phyloP scores from a whole-genome alignment of 106 monocot genomes.

The Amphibolis antarctica region DNA sequence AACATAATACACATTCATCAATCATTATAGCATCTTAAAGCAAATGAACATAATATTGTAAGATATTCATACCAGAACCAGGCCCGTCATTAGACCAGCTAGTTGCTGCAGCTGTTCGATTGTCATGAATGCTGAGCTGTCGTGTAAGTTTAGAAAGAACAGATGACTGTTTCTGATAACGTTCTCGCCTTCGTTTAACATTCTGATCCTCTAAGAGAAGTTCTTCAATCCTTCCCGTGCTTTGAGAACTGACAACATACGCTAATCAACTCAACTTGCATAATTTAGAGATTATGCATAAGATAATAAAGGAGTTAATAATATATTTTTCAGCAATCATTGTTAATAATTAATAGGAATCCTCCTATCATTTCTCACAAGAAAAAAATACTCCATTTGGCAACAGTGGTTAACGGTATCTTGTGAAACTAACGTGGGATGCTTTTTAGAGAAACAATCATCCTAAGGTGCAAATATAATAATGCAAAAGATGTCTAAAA shows the following conservation, averaged over 20 bases:
- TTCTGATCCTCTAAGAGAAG: conserved; percentile 85
- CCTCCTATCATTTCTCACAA: too few species aligned
- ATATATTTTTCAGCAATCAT: too few species aligned
- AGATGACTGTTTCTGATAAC: conserved; percentile 68
- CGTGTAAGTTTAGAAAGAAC: conserved; percentile 89
- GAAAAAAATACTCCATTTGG: too few species aligned
- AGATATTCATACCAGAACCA: conserved; percentile 35
- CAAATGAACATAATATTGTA: not conserved
- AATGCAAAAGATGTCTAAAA: too few species aligned
- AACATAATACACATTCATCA: too few species aligned
- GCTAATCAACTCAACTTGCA: not conserved
- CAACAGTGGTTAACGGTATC: too few species aligned
- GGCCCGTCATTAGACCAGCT: conserved; percentile 41
- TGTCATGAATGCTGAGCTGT: conserved; percentile 76
- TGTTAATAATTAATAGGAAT: too few species aligned
- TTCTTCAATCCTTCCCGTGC: conserved; percentile 71
- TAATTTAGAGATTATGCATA: not conserved
- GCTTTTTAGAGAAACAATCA: too few species aligned
- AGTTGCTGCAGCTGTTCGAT: conserved; percentile 38
- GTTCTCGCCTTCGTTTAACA: conserved; percentile 61
- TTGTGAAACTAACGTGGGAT: too few species aligned
- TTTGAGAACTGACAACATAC: conserved; percentile 48
- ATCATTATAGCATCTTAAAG: too few species aligned
- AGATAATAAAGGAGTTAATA: too few species aligned
- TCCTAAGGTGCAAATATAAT: too few species aligned